Conservation (phyloP, 768 basidiomycete species). For the Leucogyrophana mollusca region DNA sequence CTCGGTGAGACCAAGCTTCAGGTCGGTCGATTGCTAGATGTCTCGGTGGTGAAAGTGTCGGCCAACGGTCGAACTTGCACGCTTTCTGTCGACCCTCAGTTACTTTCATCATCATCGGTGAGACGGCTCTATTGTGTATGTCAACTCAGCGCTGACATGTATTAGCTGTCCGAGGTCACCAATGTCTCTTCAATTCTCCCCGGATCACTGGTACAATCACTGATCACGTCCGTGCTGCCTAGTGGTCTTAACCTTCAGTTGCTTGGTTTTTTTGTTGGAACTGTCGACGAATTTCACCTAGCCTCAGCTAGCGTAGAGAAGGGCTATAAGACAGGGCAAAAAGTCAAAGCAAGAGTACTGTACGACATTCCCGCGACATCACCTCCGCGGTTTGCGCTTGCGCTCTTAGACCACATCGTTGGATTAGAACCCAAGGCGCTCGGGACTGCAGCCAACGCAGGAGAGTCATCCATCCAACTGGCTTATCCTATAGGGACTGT, state of each 20-base stretch:
- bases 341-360: conserved; percentile 81
- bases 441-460: conserved; percentile 18
- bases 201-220: conserved; percentile 75
- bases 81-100: conserved; percentile 52
- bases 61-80: conserved; percentile 80
- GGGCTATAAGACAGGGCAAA: conserved; percentile 62
- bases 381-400: conserved; percentile 84
- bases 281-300: conserved; percentile 80
- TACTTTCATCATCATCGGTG: conserved; percentile 56
- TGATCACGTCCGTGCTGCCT: conserved; percentile 74
- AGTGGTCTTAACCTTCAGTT: conserved; percentile 85
- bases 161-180: conserved; percentile 72
- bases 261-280: conserved; percentile 90
- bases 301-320: conserved; percentile 40
- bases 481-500: conserved; percentile 73
- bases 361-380: conserved; percentile 69
- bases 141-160: conserved; percentile 3
- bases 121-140: conserved; percentile 14
- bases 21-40: conserved; percentile 67
- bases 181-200: conserved; percentile 84
- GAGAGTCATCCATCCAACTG: conserved; percentile 40
- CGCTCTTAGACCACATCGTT: conserved; percentile 71
- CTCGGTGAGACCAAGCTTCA: conserved; percentile 39
- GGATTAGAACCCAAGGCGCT: conserved; percentile 44
- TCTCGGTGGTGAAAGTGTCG: conserved; percentile 64